phyloP scores from a whole-genome alignment of 2,329 filamentous ascomycete genomes.

The Huntiella bhutanensis region DNA sequence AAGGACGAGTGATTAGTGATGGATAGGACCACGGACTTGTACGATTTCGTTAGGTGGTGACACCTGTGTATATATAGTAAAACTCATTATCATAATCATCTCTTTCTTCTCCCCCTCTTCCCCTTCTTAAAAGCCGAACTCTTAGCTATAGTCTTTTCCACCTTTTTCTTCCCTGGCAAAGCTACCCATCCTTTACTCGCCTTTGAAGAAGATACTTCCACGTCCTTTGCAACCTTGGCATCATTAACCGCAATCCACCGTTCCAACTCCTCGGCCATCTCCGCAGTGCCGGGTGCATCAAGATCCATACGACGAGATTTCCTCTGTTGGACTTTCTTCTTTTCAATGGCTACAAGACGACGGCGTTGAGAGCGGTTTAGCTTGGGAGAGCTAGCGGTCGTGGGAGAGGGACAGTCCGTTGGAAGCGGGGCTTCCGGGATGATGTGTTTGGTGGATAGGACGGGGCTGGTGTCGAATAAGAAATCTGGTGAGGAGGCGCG shows the following conservation, averaged over 20 bases:
- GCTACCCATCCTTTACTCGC: background rate
- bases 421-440: background rate
- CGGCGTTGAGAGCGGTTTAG: constrained; percentile 3
- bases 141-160: background rate
- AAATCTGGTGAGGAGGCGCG: background rate
- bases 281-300: background rate
- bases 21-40: background rate
- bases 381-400: background rate
- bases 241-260: constrained; percentile 3
- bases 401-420: background rate
- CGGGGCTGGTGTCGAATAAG: constrained; percentile 1
- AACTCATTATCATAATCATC: background rate
- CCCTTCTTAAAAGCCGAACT: background rate
- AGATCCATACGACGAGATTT: constrained; percentile 1
- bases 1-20: background rate
- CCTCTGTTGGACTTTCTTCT: constrained; percentile 1
- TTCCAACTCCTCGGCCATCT: constrained; percentile 5
- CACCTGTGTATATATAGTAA: background rate
- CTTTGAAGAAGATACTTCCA: no score
- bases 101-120: background rate
- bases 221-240: background rate
- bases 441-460: background rate
- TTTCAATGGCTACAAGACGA: constrained; percentile 6
- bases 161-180: background rate
- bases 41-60: background rate